Evolutionary conservation across 495 filamentous ascomycete species (phyloP), one percentile per base, ranked within the genome.

Genomic region (Neurospora sp.): DNA sequence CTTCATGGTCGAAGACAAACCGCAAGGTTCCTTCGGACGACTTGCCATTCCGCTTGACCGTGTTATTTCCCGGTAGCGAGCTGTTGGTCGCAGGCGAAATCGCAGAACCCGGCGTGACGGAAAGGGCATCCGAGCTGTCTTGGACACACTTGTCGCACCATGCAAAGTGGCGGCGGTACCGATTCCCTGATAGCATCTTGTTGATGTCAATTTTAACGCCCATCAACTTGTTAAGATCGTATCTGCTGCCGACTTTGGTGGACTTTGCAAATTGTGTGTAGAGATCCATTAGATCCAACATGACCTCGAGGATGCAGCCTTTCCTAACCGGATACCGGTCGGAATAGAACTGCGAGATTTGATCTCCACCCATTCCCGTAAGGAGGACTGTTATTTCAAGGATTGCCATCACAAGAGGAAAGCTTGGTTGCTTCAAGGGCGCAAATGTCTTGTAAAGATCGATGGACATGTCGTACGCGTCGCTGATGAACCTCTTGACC

Each of bases 381-480:
- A 98, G 78, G 35, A 92, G 87, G 2, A 89, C 86, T 2, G 94
- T 90, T 46, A 98, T 88, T 80, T 96, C 93, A 3, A 97, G 82
- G 76, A 92, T 89, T n/a, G 89, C 90, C 68, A 96, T 83, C 4
- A 94, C 93, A 83, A 97, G 89, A 5, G 92, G 91, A 22, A 89
- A 86, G 5, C 91, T 90, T 0, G 89, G 90, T 73, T 97, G 93
- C 81, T 98, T 98, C 41, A 98, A 83, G 20, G 95, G 96, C 7
- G 92, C 90, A 80, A 93, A 96, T 5, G 96, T 99, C 75, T 94
- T 92, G 80, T 98, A 96, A 20, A 97, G 83, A 80, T 99, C 96
- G 70, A 94, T 86, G 14, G 90, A 91, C 75, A 97, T 92, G 78
- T 91, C 89, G 81, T 92, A 96, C 0, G 93, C 92, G 5, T 88